Conservation (phyloP, 2,329 filamentous ascomycete species). For the Fusarium coicis region DNA sequence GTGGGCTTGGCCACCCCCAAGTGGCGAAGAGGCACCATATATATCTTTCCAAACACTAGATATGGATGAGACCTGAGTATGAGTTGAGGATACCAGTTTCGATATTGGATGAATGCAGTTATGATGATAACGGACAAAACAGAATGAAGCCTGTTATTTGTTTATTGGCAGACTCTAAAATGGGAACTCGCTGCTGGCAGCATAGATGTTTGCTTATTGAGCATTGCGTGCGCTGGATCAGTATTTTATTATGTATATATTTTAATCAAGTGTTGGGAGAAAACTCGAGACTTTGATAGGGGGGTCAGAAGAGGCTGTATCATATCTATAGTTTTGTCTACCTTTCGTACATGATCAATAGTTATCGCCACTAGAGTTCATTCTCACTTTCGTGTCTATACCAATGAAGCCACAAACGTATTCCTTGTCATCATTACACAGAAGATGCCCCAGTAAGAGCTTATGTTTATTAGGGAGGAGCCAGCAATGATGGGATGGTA, state of each 20-base stretch:
- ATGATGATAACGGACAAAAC: neutral
- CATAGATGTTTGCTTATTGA: neutral
- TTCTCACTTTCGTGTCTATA: neutral
- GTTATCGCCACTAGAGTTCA: neutral
- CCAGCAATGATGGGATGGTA: too few species aligned
- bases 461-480: too few species aligned
- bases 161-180: neutral
- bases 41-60: slow-evolving; percentile 32
- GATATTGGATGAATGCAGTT: neutral
- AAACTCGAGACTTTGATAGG: neutral
- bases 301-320: neutral
- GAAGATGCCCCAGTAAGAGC: neutral
- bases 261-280: neutral
- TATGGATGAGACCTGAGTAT: slow-evolving; percentile 28
- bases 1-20: slow-evolving; percentile 45
- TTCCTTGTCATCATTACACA: neutral
- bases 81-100: neutral
- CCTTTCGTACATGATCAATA: neutral
- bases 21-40: slow-evolving; percentile 28
- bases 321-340: neutral
- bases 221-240: neutral
- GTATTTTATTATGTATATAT: neutral
- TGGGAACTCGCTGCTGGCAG: neutral
- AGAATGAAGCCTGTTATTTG: neutral
- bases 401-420: neutral